Base-by-base conservation (phyloP, 1,284 basidiomycete species). In the Earliella scabrosa region DNA sequence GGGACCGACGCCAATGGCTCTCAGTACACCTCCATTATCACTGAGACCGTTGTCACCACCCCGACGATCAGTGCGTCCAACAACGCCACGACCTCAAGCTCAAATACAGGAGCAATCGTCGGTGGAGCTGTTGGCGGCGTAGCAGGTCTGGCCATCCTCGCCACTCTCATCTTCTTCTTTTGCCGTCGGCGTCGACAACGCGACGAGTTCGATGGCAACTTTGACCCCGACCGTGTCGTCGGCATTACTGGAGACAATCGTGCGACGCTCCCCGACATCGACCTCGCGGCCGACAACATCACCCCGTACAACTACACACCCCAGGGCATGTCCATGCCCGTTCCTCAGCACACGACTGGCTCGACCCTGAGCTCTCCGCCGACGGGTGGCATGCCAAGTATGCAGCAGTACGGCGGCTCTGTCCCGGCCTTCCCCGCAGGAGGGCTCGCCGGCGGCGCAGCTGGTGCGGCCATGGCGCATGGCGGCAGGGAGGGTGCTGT, bases 161-260 rank as follows among this genome's bases (percentile, higher is more conserved):
- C 65, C 32, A 50, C 68, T 21, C 32, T 71, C 40, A 46, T 69
- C 34, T 68, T 66, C 54, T 55, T 70, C 54, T 31, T 63, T 47
- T 57, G 49, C 46, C 64, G 71, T n/a, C 62, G 66, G 23, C 64
- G 66, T 16, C 53, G 63, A 20, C 49, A 53, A 27, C 58, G 61
- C 21, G 69, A 74, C 59, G 80, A 82, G 29, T 81, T 81, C 51
- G 79, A 81, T 51, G 80, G 79, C 45, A 73, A 81, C 70, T 82
- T 81, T 58, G 80, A 82, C 41, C 80, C 79, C 0, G 80, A 81
- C 58, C 73, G 73, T 9, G 73, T 81, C 48, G 63, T 70, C 11
- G 61, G 66, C 26, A 64, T 66, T 14, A 53, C 61, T 6, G 64
- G 55, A 16, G 65, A 61, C 18, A 67, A 64, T 41, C 68, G 63